These are phyloP conservation scores for Aspergillus cejpii DNA, from an alignment of 2,329 filamentous ascomycete species.

Conservation along the genomic window DNA sequence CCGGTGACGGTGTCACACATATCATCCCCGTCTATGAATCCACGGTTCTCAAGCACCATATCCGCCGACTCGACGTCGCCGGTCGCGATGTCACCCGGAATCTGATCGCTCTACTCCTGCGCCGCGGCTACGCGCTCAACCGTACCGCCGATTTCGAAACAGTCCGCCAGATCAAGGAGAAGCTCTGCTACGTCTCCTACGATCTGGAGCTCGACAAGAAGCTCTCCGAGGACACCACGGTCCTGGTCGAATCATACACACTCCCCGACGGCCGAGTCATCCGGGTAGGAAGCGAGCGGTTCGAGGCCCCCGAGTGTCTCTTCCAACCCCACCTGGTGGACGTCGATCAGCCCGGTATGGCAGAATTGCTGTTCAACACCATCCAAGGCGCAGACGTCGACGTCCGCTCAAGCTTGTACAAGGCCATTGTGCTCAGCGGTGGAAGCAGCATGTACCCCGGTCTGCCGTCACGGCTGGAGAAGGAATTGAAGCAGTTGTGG, in stretches of 20 bases:
- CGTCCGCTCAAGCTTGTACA: conserved; percentile 87
- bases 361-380: conserved; percentile 97
- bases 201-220: conserved; percentile 94
- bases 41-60: conserved; percentile 94
- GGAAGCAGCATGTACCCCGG: conserved; percentile 99
- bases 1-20: conserved; percentile 95
- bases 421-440: conserved; percentile 92
- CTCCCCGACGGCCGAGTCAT: conserved; percentile 94
- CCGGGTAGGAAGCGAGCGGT: conserved; percentile 90
- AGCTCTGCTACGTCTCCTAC: conserved; percentile 98
- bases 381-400: conserved; percentile 95
- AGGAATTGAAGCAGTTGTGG: conserved; percentile 98
- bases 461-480: conserved; percentile 87
- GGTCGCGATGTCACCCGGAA: conserved; percentile 98
- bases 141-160: conserved; percentile 98
- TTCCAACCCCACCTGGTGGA: conserved; percentile 98
- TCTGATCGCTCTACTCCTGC: conserved; percentile 86
- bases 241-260: conserved; percentile 95
- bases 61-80: conserved; percentile 85
- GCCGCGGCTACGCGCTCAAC: conserved; percentile 93
- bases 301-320: conserved; percentile 94
- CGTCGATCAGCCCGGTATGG: conserved; percentile 92
- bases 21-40: conserved; percentile 98
- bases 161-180: conserved; percentile 98
- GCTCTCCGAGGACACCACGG: conserved; percentile 93